phyloP scores from a whole-genome alignment of 179 eudicot genomes.

The Amaranthus tricolor region DNA sequence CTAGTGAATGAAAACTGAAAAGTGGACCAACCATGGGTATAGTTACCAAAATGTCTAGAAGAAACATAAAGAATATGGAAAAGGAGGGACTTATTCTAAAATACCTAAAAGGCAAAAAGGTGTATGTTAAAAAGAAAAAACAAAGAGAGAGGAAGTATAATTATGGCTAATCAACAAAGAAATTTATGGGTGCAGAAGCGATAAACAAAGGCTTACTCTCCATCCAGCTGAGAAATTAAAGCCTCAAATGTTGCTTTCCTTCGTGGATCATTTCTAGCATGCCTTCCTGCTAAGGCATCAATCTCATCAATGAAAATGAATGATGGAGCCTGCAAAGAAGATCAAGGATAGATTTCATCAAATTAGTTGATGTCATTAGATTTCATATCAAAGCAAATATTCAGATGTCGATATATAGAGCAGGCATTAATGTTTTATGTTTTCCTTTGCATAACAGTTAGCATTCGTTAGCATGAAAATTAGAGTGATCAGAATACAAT shows the following conservation, averaged over 20 bases:
- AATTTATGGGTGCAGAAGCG: background rate
- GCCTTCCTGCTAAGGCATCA: constrained; percentile 94
- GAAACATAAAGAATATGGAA: too few species aligned
- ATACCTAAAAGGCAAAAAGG: too few species aligned
- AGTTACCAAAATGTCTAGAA: too few species aligned
- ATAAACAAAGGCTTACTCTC: constrained; percentile 61
- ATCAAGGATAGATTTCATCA: constrained; percentile 2
- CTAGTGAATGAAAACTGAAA: too few species aligned
- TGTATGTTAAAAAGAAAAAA: too few species aligned
- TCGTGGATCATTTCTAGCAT: constrained; percentile 81
- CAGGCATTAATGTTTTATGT: background rate
- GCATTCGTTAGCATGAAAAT: background rate
- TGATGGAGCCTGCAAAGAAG: constrained; percentile 67
- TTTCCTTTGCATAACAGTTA: background rate
- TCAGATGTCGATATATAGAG: background rate
- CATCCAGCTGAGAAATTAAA: constrained; percentile 81
- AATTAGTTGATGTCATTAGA: background rate
- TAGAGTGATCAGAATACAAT: background rate
- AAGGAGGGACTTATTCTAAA: too few species aligned
- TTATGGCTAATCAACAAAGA: background rate
- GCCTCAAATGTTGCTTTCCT: constrained; percentile 85
- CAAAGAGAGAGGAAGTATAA: too few species aligned
- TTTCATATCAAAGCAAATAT: background rate
- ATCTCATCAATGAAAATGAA: constrained; percentile 92
- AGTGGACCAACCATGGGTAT: too few species aligned